Conservation (phyloP, 2,329 filamentous ascomycete species). For the Periconia digitata region DNA sequence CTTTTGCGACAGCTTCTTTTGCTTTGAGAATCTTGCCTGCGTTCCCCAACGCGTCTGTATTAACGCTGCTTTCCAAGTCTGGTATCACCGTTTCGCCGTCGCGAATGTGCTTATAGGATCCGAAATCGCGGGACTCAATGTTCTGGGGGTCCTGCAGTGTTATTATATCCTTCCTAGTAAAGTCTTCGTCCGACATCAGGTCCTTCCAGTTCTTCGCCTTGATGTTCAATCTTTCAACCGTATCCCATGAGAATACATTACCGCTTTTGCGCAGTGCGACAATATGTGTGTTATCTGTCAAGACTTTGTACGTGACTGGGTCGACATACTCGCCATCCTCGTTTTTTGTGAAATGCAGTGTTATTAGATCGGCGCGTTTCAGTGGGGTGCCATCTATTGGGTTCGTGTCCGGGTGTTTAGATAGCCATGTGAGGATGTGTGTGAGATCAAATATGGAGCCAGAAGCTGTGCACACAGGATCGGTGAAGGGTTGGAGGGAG, state of each 20-base stretch:
- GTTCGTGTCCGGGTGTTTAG: constrained; percentile 90
- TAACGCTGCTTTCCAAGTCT: constrained; percentile 70
- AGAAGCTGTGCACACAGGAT: constrained; percentile 85
- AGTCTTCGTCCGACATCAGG: constrained; percentile 82
- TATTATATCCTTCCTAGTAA: constrained; percentile 88
- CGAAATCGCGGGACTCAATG: constrained; percentile 76
- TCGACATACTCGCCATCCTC: constrained; percentile 90
- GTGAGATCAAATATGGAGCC: constrained; percentile 95
- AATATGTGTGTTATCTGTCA: constrained; percentile 97
- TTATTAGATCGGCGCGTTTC: constrained; percentile 80
- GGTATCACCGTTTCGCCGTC: constrained; percentile 79
- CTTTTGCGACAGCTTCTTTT: constrained; percentile 90
- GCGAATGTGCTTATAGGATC: constrained; percentile 83
- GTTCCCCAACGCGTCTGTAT: constrained; percentile 76
- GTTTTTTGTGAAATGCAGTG: constrained; percentile 89
- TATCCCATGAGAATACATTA: constrained; percentile 97
- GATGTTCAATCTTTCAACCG: constrained; percentile 90
- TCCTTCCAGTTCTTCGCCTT: constrained; percentile 97
- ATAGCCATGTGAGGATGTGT: constrained; percentile 90
- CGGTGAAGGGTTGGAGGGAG: constrained; percentile 90
- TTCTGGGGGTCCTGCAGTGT: constrained; percentile 96
- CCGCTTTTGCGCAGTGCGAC: constrained; percentile 84
- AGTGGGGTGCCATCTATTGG: constrained; percentile 82
- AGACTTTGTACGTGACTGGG: constrained; percentile 94
- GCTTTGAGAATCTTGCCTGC: constrained; percentile 82